Conservation (phyloP, 495 filamentous ascomycete genomes). For the Aspergillus saccharolyticus region DNA sequence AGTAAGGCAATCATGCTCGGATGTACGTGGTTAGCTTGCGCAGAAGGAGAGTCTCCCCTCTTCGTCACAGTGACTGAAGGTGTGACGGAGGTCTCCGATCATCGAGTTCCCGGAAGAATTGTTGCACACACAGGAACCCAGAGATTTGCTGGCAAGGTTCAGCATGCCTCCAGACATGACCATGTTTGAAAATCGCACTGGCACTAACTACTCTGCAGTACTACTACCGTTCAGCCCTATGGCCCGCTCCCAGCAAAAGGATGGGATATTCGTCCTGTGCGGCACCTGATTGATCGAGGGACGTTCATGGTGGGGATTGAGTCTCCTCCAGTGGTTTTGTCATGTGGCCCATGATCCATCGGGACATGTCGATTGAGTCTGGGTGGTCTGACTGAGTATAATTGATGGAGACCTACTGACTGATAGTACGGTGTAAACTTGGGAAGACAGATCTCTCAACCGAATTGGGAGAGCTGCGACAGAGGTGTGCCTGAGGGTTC, state of each 20-base stretch:
- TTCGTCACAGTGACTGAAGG: too few species aligned
- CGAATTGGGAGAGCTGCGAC: not conserved
- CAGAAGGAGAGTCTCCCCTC: not conserved
- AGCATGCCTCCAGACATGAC: not conserved
- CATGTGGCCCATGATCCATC: constrained; percentile 3
- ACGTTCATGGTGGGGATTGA: not conserved
- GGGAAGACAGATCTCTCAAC: not conserved
- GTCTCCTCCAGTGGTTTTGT: not conserved
- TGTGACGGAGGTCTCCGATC: not conserved
- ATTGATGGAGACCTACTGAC: too few species aligned
- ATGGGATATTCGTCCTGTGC: not conserved
- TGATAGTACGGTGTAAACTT: too few species aligned
- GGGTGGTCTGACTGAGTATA: too few species aligned
- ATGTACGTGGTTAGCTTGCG: not conserved
- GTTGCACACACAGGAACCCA: not conserved
- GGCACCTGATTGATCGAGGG: not conserved
- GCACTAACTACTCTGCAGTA: not conserved
- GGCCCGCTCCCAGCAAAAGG: not conserved
- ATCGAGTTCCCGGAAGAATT: not conserved
- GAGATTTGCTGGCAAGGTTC: not conserved
- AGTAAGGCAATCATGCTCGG: not conserved
- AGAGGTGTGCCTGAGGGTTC: not conserved
- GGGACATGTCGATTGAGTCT: not conserved
- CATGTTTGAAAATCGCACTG: not conserved
- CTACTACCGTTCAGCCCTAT: not conserved